Base-by-base conservation (phyloP, 1,284 basidiomycete species). In the Cutaneotrichosporon arboriforme region DNA sequence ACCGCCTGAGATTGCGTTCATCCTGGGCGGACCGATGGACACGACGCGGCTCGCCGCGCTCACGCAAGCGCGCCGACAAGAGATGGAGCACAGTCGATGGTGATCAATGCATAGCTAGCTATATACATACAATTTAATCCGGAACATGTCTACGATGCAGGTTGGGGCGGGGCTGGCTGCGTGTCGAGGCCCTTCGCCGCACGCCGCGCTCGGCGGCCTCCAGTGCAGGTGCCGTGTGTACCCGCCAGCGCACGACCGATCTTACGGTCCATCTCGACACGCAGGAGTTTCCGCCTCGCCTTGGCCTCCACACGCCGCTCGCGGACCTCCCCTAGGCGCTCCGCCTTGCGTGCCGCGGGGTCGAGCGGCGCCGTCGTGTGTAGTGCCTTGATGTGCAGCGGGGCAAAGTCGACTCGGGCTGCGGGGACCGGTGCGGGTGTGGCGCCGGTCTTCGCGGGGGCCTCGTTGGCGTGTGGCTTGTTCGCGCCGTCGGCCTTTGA, bases 341-440 rank as follows among this genome's bases (percentile, higher is more conserved):
- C 69, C 52, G 83, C 80, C 69, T 87, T 92, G 37, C 83, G 82
- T 21, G 77, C 80, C 62, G 81, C 85, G 78, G 87, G 84, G 66
- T 93, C 87, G 61, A 81, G 84, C 0, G 90, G 90, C 2, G 83
- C 81, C 20, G 84, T 84, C 0, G 90, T 93, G 20, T 81, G 81
- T n/a, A 92, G 73, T 56, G 90, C 89, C 68, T 93, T 94, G 67
- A 92, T 80, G 64, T 88, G 85, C 0, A 90, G 87, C 4, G 86
- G 83, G 37, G 87, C 77, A 54, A 73, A 74, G 41, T 67, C 59
- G 3, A 69, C 54, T 8, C 51, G 43, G 2, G 65, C 57, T 31
- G 26, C 26, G 5, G 26, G 26, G 26, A 31, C 26, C 26, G 2
- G 41, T 18, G 3, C 44, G 13, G 38, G 37, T n/a, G 17, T 20